Conservation (phyloP, 345 rosid species). For the Microcos paniculata region DNA sequence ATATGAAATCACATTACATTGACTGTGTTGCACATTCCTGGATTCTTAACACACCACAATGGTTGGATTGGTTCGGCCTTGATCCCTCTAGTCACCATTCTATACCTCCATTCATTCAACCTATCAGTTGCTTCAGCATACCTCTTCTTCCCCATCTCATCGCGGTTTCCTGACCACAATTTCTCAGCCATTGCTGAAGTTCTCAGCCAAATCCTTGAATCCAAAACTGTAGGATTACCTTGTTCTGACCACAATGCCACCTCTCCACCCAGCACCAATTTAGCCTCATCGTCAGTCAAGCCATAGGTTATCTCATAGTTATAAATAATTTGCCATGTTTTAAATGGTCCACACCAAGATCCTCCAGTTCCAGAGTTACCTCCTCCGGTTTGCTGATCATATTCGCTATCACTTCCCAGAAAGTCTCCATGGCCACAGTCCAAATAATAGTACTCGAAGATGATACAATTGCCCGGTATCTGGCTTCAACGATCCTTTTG, state of each 20-base stretch:
- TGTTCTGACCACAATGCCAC: slow-evolving; percentile 97
- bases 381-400: slow-evolving; percentile 36
- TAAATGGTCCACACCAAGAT: slow-evolving; percentile 88
- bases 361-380: slow-evolving; percentile 35
- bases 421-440: slow-evolving; percentile 84
- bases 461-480: slow-evolving; percentile 74
- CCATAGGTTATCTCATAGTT: slow-evolving; percentile 76
- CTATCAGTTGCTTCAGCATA: slow-evolving; percentile 68
- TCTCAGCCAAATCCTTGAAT: slow-evolving; percentile 77
- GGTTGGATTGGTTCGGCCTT: slow-evolving; percentile 90
- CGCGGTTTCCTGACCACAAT: slow-evolving; percentile 81
- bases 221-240: slow-evolving; percentile 66
- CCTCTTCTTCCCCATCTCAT: slow-evolving; percentile 63
- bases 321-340: slow-evolving; percentile 88
- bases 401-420: slow-evolving; percentile 68
- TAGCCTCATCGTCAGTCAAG: slow-evolving; percentile 60
- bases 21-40: slow-evolving; percentile 80
- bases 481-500: slow-evolving; percentile 62
- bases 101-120: slow-evolving; percentile 78
- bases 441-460: slow-evolving; percentile 84
- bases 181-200: slow-evolving; percentile 80
- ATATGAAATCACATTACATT: neutral
- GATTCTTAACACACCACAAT: slow-evolving; percentile 77
- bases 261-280: slow-evolving; percentile 82
- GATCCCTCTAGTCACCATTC: slow-evolving; percentile 79